Percentiles rank a stretch among this genome's conserved stretches.
Evolutionary conservation across 306 rosid species (phyloP).

Genomic region (Dalbergia oliveri): DNA sequence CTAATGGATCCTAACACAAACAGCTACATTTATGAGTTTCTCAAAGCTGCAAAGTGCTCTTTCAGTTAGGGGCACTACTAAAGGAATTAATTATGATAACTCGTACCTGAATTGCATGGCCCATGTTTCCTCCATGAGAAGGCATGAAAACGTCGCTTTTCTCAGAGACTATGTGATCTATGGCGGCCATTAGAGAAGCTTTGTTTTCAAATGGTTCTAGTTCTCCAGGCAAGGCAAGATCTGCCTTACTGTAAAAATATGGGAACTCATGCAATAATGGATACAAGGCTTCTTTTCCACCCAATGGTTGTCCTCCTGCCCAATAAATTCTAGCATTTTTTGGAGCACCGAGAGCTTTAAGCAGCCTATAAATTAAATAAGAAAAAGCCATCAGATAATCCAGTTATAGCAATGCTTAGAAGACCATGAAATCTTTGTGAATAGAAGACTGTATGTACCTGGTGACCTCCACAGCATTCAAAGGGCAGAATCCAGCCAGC

Average conservation of each 20-base stretch:
- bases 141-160: slow-evolving; percentile 97
- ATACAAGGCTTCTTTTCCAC: slow-evolving; percentile 82
- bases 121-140: slow-evolving; percentile 99
- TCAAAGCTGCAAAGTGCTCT: slow-evolving; percentile 1
- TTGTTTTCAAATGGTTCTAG: slow-evolving; percentile 76
- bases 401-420: slow-evolving; percentile 6
- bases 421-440: slow-evolving; percentile 4
- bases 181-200: slow-evolving; percentile 96
- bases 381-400: neutral
- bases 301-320: slow-evolving; percentile 95
- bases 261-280: slow-evolving; percentile 73
- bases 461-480: slow-evolving; percentile 85
- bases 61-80: neutral
- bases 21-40: neutral
- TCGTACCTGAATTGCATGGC: slow-evolving; percentile 92
- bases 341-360: slow-evolving; percentile 90
- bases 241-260: slow-evolving; percentile 83
- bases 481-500: slow-evolving; percentile 94
- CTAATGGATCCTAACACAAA: neutral
- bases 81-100: neutral
- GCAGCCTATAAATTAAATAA: slow-evolving; percentile 64
- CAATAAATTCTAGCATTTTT: slow-evolving; percentile 77
- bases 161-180: slow-evolving; percentile 86
- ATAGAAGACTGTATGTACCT: slow-evolving; percentile 59
- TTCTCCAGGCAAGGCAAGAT: slow-evolving; percentile 83